Percentiles rank a stretch among this genome's conserved stretches.
These are phyloP conservation scores for Epichloe elymi DNA, from an alignment of 2,329 filamentous ascomycete genomes.

Conservation along the genomic window DNA sequence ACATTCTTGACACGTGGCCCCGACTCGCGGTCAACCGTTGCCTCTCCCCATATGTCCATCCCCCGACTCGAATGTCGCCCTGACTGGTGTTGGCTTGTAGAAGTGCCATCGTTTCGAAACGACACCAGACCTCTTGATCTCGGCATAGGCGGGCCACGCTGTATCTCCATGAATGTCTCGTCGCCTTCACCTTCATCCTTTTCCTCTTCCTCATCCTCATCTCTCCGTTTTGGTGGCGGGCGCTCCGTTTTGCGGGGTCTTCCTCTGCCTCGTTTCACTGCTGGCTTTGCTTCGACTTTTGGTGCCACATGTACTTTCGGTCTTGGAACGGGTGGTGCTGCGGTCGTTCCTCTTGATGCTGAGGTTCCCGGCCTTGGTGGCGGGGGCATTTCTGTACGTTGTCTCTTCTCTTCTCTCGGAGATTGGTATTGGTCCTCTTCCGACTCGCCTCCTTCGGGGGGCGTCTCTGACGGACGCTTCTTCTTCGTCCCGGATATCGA, in stretches of 20 bases:
- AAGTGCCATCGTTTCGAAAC: conserved; percentile 34
- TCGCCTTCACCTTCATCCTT: conserved; percentile 24
- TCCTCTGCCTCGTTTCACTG: conserved; percentile 5
- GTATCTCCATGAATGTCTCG: conserved; percentile 33
- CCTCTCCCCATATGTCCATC: conserved; percentile 72
- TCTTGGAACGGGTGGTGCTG: background rate
- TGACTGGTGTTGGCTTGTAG: conserved; percentile 51
- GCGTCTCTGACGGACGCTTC: conserved; percentile 1
- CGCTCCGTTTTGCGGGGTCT: conserved; percentile 6
- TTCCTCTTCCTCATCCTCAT: conserved; percentile 22
- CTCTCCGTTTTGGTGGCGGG: conserved; percentile 14
- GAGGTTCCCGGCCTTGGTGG: conserved; percentile 13
- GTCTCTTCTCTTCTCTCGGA: conserved; percentile 14
- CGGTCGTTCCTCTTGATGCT: conserved; percentile 11
- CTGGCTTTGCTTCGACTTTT: background rate
- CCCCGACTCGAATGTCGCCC: conserved; percentile 69
- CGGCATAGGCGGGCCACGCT: conserved; percentile 42
- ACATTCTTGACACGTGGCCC: conserved; percentile 60
- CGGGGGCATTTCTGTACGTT: conserved; percentile 13
- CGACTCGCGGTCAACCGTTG: conserved; percentile 30
- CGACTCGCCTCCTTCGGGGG: conserved; percentile 8
- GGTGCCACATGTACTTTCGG: background rate
- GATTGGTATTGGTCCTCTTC: conserved; percentile 11
- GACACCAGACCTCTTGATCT: conserved; percentile 42
- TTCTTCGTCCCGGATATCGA: background rate